phyloP scores from a whole-genome alignment of 352 stramenopile species.

The Aphanomyces euteiches region DNA sequence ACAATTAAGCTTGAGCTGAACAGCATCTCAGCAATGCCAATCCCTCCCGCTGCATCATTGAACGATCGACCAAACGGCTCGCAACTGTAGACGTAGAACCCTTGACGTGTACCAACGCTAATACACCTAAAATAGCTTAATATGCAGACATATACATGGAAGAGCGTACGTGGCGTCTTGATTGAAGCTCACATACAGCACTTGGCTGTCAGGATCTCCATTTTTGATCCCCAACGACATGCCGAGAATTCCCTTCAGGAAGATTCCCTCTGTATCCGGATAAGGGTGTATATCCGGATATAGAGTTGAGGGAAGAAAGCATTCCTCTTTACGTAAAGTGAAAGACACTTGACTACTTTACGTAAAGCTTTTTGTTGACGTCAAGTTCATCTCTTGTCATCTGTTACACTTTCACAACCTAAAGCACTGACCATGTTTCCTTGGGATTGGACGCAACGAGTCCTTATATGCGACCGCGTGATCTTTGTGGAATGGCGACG shows the following conservation, averaged over 20 bases:
- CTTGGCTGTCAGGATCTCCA: slow-evolving; percentile 39
- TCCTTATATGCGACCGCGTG: not conserved
- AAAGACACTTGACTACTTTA: too few relatives aligned
- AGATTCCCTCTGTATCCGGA: too few relatives aligned
- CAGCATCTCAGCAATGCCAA: slow-evolving; percentile 90
- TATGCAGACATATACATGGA: not conserved
- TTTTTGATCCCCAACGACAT: slow-evolving; percentile 30
- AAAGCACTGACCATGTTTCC: not conserved
- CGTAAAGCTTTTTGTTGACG: too few relatives aligned
- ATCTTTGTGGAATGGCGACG: slow-evolving; percentile 11
- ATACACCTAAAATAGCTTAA: slow-evolving; percentile 60
- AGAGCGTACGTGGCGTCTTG: slow-evolving; percentile 82
- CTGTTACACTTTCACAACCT: too few relatives aligned
- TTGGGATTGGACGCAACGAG: slow-evolving; percentile 13
- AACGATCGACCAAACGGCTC: slow-evolving; percentile 89
- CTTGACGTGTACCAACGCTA: slow-evolving; percentile 80
- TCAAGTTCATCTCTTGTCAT: too few relatives aligned
- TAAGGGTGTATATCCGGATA: too few relatives aligned
- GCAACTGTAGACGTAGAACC: slow-evolving; percentile 90
- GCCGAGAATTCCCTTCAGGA: not conserved
- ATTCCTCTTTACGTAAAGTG: too few relatives aligned
- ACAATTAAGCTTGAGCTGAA: slow-evolving; percentile 91
- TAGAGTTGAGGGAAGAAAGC: too few relatives aligned
- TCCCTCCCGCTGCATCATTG: slow-evolving; percentile 81
- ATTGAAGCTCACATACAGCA: slow-evolving; percentile 91